Conservation (phyloP, 2,329 filamentous ascomycete genomes). For the Geosmithia morbida region DNA sequence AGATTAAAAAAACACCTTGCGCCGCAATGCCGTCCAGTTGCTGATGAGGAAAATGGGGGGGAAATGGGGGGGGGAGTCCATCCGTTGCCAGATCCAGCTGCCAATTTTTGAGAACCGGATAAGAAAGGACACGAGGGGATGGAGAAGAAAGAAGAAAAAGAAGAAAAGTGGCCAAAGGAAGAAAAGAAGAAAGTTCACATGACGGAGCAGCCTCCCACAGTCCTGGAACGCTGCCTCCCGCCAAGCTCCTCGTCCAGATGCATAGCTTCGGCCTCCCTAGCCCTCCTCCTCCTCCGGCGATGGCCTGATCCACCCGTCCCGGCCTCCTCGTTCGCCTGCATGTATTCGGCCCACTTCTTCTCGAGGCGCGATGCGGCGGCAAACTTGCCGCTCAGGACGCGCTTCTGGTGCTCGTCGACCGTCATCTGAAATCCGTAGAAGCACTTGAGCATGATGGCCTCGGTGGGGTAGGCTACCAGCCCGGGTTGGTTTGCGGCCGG, state of each 20-base stretch:
- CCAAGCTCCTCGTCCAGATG: conserved; percentile 73
- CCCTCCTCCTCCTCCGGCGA: conserved; percentile 58
- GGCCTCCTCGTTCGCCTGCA: conserved; percentile 82
- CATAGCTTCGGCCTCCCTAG: conserved; percentile 65
- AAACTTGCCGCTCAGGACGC: conserved; percentile 66
- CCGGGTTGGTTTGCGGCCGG: conserved; percentile 26
- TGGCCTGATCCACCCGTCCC: conserved; percentile 51
- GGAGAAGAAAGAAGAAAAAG: neutral
- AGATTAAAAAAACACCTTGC: neutral
- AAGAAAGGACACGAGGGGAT: too few species aligned
- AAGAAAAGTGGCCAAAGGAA: neutral
- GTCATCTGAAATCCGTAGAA: conserved; percentile 95
- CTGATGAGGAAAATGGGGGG: neutral
- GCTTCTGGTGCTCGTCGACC: conserved; percentile 83
- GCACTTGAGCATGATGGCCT: conserved; percentile 79
- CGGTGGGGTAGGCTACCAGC: conserved; percentile 47
- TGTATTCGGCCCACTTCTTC: conserved; percentile 84
- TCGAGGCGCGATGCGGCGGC: conserved; percentile 65
- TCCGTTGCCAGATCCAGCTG: neutral
- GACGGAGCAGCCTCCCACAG: conserved; percentile 43
- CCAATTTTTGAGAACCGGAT: neutral
- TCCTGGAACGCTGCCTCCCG: conserved; percentile 45
- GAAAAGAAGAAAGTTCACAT: conserved; percentile 31
- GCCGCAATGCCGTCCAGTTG: neutral
- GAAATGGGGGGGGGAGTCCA: too few species aligned